Conservation (phyloP, 2,329 filamentous ascomycete species). For the Furcasterigmium furcatum region DNA sequence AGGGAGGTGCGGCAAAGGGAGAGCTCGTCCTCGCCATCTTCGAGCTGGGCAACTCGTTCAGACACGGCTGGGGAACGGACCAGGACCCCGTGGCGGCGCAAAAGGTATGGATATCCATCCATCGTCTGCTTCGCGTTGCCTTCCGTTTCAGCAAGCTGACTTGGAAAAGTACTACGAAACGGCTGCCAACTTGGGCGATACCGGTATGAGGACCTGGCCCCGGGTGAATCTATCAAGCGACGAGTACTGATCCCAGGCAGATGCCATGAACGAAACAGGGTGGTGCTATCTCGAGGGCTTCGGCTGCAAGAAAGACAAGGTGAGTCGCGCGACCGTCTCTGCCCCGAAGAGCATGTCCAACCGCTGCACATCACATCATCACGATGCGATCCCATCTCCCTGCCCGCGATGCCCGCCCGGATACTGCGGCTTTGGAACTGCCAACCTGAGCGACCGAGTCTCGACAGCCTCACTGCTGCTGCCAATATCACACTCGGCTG, state of each 20-base stretch:
- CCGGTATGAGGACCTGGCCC: constrained; percentile 45
- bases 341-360: background rate
- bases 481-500: no score
- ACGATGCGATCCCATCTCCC: background rate
- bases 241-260: constrained; percentile 37
- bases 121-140: no score
- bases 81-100: constrained; percentile 84
- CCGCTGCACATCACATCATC: background rate
- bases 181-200: constrained; percentile 92
- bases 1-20: constrained; percentile 91
- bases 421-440: no score
- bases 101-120: constrained; percentile 57
- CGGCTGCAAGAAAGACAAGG: constrained; percentile 97
- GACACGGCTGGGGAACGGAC: constrained; percentile 88
- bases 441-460: no score
- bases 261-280: constrained; percentile 95
- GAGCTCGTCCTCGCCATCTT: constrained; percentile 96
- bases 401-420: no score
- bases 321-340: constrained; percentile 50
- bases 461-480: background rate
- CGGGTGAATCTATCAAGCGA: background rate
- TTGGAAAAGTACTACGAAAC: constrained; percentile 83
- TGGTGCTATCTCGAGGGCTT: constrained; percentile 98
- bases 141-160: no score
- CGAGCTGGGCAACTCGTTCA: constrained; percentile 89